phyloP scores from a whole-genome alignment of 495 filamentous ascomycete genomes.

The Aspergillus incahuasiensis region DNA sequence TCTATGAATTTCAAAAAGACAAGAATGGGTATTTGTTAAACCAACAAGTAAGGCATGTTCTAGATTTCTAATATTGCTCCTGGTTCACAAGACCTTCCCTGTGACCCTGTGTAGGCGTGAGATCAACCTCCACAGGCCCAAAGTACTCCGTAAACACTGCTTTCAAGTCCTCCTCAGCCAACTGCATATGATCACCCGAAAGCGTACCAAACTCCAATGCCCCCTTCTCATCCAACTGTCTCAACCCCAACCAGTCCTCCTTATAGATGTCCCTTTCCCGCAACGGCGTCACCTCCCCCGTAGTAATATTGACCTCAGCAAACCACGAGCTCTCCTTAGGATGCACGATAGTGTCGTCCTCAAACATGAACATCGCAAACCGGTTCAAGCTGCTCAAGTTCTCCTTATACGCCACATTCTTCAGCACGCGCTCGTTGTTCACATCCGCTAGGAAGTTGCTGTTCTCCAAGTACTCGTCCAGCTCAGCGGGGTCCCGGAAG shows the following conservation, averaged over 20 bases:
- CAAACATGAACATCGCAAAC: slow-evolving; percentile 89
- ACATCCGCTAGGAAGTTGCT: slow-evolving; percentile 98
- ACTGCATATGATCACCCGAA: slow-evolving; percentile 78
- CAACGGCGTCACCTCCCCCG: slow-evolving; percentile 58
- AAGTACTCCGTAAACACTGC: slow-evolving; percentile 71
- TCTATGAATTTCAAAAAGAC: no score
- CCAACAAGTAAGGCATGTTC: background rate
- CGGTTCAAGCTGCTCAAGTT: slow-evolving; percentile 66
- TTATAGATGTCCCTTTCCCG: slow-evolving; percentile 70
- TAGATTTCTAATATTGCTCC: slow-evolving; percentile 2
- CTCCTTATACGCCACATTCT: slow-evolving; percentile 69
- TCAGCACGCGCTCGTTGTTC: slow-evolving; percentile 80
- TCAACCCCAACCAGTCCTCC: slow-evolving; percentile 94
- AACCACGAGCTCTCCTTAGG: slow-evolving; percentile 94
- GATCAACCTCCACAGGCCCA: slow-evolving; percentile 29
- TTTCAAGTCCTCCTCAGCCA: slow-evolving; percentile 62
- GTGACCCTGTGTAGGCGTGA: background rate
- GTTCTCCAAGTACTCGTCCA: slow-evolving; percentile 70
- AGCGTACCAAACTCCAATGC: slow-evolving; percentile 66
- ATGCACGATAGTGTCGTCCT: slow-evolving; percentile 77
- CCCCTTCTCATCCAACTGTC: slow-evolving; percentile 71
- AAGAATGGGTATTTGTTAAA: no score
- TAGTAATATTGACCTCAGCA: slow-evolving; percentile 71
- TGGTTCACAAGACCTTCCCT: slow-evolving; percentile 22
- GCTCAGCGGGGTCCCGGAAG: slow-evolving; percentile 69